These are phyloP conservation scores for Quercus engelmannii DNA, from an alignment of 306 rosid species.

Conservation along the genomic window DNA sequence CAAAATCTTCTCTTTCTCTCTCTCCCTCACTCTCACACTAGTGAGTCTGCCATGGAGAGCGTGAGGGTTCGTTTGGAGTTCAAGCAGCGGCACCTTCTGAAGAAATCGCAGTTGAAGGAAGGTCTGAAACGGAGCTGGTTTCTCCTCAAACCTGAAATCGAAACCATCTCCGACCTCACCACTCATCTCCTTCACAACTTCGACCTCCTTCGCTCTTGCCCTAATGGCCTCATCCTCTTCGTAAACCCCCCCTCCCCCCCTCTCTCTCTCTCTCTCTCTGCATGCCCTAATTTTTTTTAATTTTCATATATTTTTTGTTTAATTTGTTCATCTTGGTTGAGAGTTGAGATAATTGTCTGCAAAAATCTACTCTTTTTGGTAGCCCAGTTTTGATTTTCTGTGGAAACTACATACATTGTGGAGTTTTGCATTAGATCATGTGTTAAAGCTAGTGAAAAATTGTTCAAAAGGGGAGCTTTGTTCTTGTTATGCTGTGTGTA, in stretches of 20 bases:
- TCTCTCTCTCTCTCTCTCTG: not conserved
- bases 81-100: conserved; percentile 44
- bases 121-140: conserved; percentile 78
- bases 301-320: not conserved
- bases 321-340: not conserved
- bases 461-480: not conserved
- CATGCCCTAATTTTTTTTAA: not conserved
- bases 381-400: too few species aligned
- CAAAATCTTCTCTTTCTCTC: not conserved
- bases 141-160: conserved; percentile 66
- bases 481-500: not conserved
- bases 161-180: conserved; percentile 65
- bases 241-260: conserved; percentile 33
- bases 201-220: conserved; percentile 58
- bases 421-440: not conserved
- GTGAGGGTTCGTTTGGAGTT: conserved; percentile 70
- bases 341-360: too few species aligned
- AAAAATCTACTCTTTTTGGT: too few species aligned
- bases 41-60: not conserved
- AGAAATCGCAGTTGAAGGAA: conserved; percentile 48
- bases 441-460: not conserved
- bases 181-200: conserved; percentile 44
- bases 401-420: too few species aligned
- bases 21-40: not conserved
- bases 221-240: conserved; percentile 61